Evolutionary conservation across 257 asterid species (phyloP).

Genomic region (Ilex asprella): DNA sequence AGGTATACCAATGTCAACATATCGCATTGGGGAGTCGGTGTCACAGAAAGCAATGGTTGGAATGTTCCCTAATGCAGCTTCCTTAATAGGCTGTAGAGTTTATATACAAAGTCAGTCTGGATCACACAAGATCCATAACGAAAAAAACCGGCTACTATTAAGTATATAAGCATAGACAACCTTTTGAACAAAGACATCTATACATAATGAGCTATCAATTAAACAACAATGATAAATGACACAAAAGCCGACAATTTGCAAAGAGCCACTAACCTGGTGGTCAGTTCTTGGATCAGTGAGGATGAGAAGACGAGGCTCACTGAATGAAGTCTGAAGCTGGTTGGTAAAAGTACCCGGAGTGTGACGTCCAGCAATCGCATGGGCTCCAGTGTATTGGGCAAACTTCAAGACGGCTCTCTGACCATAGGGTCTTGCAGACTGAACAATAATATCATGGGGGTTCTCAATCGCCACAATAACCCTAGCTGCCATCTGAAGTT

Average conservation of each 20-base stretch:
- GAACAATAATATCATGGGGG: conserved; percentile 37
- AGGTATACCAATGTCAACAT: conserved; percentile 39
- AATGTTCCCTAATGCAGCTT: conserved; percentile 29
- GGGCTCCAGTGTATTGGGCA: conserved; percentile 30
- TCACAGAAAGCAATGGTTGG: conserved; percentile 41
- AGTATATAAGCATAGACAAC: too few relatives aligned
- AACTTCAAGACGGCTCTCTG: conserved; percentile 42
- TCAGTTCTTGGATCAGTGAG: conserved; percentile 40
- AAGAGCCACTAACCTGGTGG: conserved; percentile 20
- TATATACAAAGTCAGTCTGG: not conserved
- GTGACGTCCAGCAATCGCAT: conserved; percentile 35
- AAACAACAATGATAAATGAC: too few relatives aligned
- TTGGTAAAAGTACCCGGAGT: conserved; percentile 38
- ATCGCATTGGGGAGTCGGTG: conserved; percentile 33
- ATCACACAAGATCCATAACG: too few relatives aligned
- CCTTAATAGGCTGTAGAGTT: conserved; percentile 31
- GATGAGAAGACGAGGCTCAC: conserved; percentile 38
- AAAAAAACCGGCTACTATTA: too few relatives aligned
- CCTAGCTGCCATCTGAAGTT: conserved; percentile 34
- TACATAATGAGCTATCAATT: too few relatives aligned
- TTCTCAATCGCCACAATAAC: conserved; percentile 39
- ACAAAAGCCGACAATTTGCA: too few relatives aligned
- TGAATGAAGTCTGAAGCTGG: conserved; percentile 36
- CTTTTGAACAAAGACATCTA: too few relatives aligned
- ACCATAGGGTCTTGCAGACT: conserved; percentile 42